These are phyloP conservation scores for Populus alba DNA, from an alignment of 345 rosid genomes.

Conservation along the genomic window DNA sequence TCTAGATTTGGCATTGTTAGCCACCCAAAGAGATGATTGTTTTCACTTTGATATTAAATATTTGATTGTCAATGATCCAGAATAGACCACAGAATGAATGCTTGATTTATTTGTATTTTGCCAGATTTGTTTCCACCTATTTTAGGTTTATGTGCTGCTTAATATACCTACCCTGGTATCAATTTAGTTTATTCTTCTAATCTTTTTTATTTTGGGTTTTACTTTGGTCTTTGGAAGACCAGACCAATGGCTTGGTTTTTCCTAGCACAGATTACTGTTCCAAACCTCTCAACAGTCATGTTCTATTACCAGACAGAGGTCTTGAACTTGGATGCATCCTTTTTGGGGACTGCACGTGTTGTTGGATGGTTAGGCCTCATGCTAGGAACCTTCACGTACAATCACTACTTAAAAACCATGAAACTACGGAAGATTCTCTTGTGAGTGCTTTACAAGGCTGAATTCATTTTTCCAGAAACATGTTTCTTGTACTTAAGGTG, in stretches of 20 bases:
- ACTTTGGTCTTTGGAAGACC: conserved; percentile 27
- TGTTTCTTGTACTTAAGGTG: conserved; percentile 1
- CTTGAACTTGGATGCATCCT: conserved; percentile 81
- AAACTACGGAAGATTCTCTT: conserved; percentile 72
- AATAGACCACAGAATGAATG: neutral
- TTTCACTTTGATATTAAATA: neutral
- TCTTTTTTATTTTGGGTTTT: conserved; percentile 11
- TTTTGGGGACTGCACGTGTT: conserved; percentile 82
- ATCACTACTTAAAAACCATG: conserved; percentile 65
- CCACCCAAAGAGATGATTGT: neutral
- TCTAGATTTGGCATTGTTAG: neutral
- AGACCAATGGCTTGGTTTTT: conserved; percentile 99
- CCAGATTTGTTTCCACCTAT: neutral
- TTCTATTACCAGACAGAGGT: conserved; percentile 93
- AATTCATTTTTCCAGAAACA: neutral
- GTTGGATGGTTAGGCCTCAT: conserved; percentile 94
- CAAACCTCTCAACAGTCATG: conserved; percentile 90
- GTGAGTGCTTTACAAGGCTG: conserved; percentile 38
- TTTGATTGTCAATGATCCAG: conserved; percentile 1
- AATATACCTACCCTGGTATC: neutral
- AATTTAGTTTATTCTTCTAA: neutral
- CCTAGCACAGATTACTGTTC: conserved; percentile 77
- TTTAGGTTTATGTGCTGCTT: neutral
- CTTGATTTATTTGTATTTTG: neutral
- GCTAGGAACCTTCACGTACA: conserved; percentile 80